Evolutionary conservation across 768 basidiomycete species (phyloP).

Genomic region (Russula olivacea): DNA sequence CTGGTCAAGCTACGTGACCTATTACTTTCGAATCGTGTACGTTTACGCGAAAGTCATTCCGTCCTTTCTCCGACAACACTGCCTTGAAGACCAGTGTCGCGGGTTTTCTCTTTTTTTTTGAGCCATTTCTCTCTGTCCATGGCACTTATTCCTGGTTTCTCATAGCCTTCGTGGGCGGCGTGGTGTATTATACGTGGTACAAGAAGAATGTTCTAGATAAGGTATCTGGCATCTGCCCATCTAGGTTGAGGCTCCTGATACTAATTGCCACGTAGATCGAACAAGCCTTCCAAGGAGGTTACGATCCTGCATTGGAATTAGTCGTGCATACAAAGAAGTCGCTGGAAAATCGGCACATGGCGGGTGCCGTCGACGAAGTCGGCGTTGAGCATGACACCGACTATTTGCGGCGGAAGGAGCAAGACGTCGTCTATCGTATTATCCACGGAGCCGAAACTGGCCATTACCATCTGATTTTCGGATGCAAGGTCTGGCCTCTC

Average conservation of each 20-base stretch:
- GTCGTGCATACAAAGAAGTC: constrained; percentile 41
- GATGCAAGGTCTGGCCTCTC: constrained; percentile 53
- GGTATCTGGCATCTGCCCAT: constrained; percentile 45
- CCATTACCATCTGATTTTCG: constrained; percentile 71
- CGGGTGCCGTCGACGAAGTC: constrained; percentile 30
- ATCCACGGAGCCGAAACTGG: constrained; percentile 67
- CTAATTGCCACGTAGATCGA: constrained; percentile 49
- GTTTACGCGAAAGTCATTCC: not conserved
- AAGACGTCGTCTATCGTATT: constrained; percentile 70
- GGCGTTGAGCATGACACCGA: constrained; percentile 40
- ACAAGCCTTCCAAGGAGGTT: constrained; percentile 69
- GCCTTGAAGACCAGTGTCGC: not conserved
- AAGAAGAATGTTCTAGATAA: constrained; percentile 77
- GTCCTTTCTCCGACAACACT: not conserved
- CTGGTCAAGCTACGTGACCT: not conserved
- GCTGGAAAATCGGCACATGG: constrained; percentile 28
- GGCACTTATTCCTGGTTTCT: not conserved
- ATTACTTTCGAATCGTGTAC: not conserved
- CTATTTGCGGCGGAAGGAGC: constrained; percentile 66
- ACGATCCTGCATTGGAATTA: constrained; percentile 76
- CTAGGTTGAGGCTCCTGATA: not conserved
- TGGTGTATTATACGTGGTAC: constrained; percentile 73
- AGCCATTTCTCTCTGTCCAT: not conserved
- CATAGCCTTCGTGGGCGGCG: constrained; percentile 63
- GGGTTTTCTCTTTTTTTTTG: not conserved